Base-by-base conservation (phyloP, 768 basidiomycete genomes). In the Amanita molliuscula region DNA sequence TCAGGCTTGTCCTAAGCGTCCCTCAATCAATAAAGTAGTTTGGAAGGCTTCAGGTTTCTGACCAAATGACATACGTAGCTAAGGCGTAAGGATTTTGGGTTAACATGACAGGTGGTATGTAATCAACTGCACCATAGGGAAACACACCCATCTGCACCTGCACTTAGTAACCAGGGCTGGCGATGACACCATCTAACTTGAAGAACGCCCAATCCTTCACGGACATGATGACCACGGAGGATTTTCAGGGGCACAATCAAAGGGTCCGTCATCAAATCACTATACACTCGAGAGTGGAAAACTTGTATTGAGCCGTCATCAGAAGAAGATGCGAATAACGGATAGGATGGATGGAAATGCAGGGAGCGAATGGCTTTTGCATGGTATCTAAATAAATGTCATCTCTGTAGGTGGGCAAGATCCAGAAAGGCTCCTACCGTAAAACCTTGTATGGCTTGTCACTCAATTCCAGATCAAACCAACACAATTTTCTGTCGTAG, bases 221-320 rank as follows among this genome's bases (percentile, higher is more conserved):
- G 77, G 48, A 97, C 69, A 40, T 77, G 71, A 65, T 98, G 96
- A n/a, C 94, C 96, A 29, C 88, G 75, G 41, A 99, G 74, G 47
- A 98, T 95, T 68, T 98, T 98, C 60, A 99, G 71, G 16, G 96
- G 96, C 1, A 99, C 95, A 58, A 99, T 97, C 52, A 98, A 73
- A 28, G 96, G 95, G 67, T 99, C 95, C 40, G 89, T 94, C 81
- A 96, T 87, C 41, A 97, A 76, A 65, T 99, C 96, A 60, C 80
- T 86, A 69, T 88, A 98, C 40, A 98, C 88, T 54, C 94, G 81
- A 28, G 87, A 79, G 66, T 99, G 96, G 80, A 99, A 98, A 56
- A 99, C 73, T 64, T 98, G 95, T 58, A 98, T 90, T 36, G 90
- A 84, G 25, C 96, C 96, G 65, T 97, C 96, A 65, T 99, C 96